Evolutionary conservation across 148 eudicot species (phyloP), one percentile per base, ranked within the genome.

Genomic region (Limonium bicolor): DNA sequence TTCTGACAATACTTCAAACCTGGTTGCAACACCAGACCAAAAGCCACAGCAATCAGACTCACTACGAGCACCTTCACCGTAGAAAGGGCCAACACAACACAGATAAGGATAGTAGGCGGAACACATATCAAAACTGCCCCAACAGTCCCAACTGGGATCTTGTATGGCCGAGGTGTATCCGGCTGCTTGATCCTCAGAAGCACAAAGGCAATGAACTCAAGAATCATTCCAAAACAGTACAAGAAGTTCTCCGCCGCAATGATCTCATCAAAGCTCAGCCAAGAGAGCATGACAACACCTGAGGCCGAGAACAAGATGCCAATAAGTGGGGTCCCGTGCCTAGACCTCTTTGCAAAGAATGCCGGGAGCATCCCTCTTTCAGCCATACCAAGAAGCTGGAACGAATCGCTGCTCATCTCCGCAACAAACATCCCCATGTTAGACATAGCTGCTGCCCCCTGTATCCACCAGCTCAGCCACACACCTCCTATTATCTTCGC

Each of bases 361-460:
- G 59, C 74, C 15, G 74, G 74, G 23, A 69, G 50, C 74, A 69
- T 69, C 19, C 74, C 74, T 37, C 74, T 35, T 22, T 69, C 74
- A 13, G 74, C 74, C 74, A 69, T 69, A 2, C 74, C 74, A 26
- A 69, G 34, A 29, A 69, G 69, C 36, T 69, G 74, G 53, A 69
- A 69, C 7, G 74, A 69, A 27, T 69, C 74, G 2, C 74, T 64
- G 39, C 74, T 69, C 74, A 69, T 69, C 48, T 76, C 83, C 20
- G 83, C 75, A 44, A 77, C 76, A 56, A 77, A 77, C 85, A 77
- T 72, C 3, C 85, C 85, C 79, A 77, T 73, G 55, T 77, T 77
- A 21, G 85, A 66, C 71, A 73, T 50, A 14, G 85, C 85, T 22
- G 85, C 76, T 17, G 85, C 85, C 21, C 68, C 85, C 35, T 69